Evolutionary conservation across 2,329 filamentous ascomycete species (phyloP), one percentile per base, ranked within the genome.

Genomic region (Ilyonectria destructans): DNA sequence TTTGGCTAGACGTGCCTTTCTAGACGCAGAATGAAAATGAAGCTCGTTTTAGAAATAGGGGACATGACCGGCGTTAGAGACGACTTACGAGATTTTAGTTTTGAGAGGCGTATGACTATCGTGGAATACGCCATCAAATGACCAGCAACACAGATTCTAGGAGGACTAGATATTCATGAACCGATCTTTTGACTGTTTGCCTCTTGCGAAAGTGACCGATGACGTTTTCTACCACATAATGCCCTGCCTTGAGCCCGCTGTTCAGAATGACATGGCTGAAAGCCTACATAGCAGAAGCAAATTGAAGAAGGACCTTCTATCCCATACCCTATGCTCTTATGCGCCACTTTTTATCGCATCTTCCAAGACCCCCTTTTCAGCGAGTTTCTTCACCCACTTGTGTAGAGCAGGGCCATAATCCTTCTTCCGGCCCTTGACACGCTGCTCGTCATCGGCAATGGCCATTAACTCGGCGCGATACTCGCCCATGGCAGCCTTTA

Each of bases 341-440:
- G 74, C 72, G 29, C 70, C 67, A 15, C 74, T 75, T 15, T 75
- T 75, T 12, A 83, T 79, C 5, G 82, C 55, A 40, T 85, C 80
- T 71, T 84, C 82, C 63, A 96, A 79, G 2, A 89, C 81, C 1
- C 89, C 90, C 74, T 91, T 91, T 67, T 90, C 89, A 1, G 92
- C 92, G 65, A 97, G 85, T 69, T 88, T 88, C 70, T 87, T 86
- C 51, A 95, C 80, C 90, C 93, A 96, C 43, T 81, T 84, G 73
- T 93, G 89, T 23, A 96, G 85, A 1, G 90, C 88, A 1, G 90
- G 89, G 0, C 89, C 90, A 75, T 93, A 93, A 75, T 97, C 93
- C 75, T 89, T 87, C 74, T 88, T 87, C 2, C 90, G 83, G 31
- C 86, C 85, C 23, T 82, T 81, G 4, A 90, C 88, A 54, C 86